Percentiles rank a stretch among this genome's conserved stretches.
These are phyloP conservation scores for Globisporangium viniferum DNA, from an alignment of 352 stramenopile species.

Conservation along the genomic window DNA sequence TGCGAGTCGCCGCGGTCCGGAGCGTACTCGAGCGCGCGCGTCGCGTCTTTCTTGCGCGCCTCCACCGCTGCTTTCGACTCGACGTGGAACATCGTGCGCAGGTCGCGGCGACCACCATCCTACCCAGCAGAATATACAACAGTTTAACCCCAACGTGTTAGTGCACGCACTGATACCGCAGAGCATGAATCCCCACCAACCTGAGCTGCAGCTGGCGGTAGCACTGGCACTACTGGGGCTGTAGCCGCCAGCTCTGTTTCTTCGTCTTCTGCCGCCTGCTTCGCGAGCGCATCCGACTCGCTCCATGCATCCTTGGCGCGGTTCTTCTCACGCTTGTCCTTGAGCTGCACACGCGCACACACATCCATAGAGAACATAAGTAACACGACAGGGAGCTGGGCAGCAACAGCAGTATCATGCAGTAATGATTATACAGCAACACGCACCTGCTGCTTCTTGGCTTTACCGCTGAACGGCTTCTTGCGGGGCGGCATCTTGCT, in stretches of 20 bases:
- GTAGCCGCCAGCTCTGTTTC: not conserved
- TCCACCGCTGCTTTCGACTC: slow-evolving; percentile 59
- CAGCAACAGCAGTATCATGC: not conserved
- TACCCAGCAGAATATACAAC: not conserved
- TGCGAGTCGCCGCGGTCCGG: slow-evolving; percentile 63
- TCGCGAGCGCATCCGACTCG: slow-evolving; percentile 17
- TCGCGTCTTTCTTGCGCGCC: slow-evolving; percentile 67
- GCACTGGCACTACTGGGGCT: not conserved
- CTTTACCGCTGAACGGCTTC: slow-evolving; percentile 86
- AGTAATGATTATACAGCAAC: not conserved
- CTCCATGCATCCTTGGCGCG: slow-evolving; percentile 27
- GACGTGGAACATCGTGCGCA: slow-evolving; percentile 67
- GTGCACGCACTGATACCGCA: not conserved
- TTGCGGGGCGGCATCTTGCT: slow-evolving; percentile 40
- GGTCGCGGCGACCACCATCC: slow-evolving; percentile 42
- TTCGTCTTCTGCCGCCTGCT: slow-evolving; percentile 18
- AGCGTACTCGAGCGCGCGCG: slow-evolving; percentile 52
- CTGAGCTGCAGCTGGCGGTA: not conserved
- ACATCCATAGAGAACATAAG: not conserved
- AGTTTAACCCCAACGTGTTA: not conserved
- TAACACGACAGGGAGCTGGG: not conserved
- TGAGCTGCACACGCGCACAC: slow-evolving; percentile 31
- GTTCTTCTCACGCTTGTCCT: slow-evolving; percentile 73
- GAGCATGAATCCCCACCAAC: not conserved
- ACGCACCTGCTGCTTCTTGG: slow-evolving; percentile 83